Evolutionary conservation across 495 filamentous ascomycete species (phyloP), one percentile per base, ranked within the genome.

Genomic region (Terfezia claveryi): DNA sequence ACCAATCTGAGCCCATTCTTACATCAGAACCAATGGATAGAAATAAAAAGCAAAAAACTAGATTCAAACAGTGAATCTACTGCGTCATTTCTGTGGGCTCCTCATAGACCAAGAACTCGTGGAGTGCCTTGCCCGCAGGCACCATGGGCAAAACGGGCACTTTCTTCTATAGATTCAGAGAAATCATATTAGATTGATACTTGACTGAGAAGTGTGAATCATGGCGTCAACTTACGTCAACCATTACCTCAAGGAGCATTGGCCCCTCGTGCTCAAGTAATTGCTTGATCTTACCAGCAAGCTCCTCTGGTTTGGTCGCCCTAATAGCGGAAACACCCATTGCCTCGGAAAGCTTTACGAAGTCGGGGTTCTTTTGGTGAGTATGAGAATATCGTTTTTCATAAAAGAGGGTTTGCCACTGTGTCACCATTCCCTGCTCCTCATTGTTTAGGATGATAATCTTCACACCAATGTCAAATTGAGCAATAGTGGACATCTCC

Each of bases 61-160:
- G 27, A 32, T 32, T 32, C 27, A 32, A 32, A 32, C 27, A 32
- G 0, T 4, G 27, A 32, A 2, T 32, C 27, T 32, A 32, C 27
- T 5, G 27, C 27, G 4, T 32, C 27, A 2, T 32, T 32, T 32
- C 27, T 32, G 27, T 32, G 4, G 41, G 41, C 0, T 46, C 41
- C 41, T 98, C 89, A 68, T 86, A 98, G 17, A 88, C 74, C 63
- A 94, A 70, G 72, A 96, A 94, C 70, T 98, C 92, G 65, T 96
- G 86, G 59, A 98, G 73, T 56, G 74, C 92, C 56, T 73, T 78
- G 36, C 92, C 91, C 36, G 75, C 80, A 23, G 88, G 87, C 51
- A 98, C 91, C 91, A 96, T 96, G 17, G 91, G 91, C 53, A 98
- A 71, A 14, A 98, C 92, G 49, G 92, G 88, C n/a, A 96, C 85